Base-by-base conservation (phyloP, 305 asterid species). In the Fraxinus dipetala region DNA sequence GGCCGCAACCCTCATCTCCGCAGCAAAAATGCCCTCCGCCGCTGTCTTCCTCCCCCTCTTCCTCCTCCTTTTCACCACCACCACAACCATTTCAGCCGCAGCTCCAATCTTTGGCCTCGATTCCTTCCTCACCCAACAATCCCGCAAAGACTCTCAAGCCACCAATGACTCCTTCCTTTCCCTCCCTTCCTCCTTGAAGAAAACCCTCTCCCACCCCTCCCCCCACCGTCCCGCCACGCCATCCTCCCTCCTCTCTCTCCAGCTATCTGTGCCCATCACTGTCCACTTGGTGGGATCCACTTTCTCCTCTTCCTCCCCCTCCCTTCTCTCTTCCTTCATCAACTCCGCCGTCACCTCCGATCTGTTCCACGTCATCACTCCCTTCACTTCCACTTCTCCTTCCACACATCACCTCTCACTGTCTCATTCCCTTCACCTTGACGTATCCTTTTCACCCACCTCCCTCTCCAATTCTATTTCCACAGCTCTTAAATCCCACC, bases 301-400 rank as follows among this genome's bases (percentile, higher is more conserved):
- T 40, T 95, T 95, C 91, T n/a, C 91, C 26, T 70, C 95, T 35
- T 85, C 92, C 77, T 89, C 97, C 32, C 88, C 91, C 0, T 73
- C 92, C 76, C 86, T 86, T 54, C 91, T 95, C 76, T 78, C 92
- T 56, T 91, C 96, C 79, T 91, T 91, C 89, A 43, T 95, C 85
- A 11, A 81, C 75, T 91, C 98, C 83, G 84, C 94, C 79, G 70
- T 94, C 86, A 88, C 98, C 85, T 89, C 96, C 90, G 97, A 93
- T 80, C 89, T 75, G 83, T 95, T 89, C 96, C 98, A 93, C 88
- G 97, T 93, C 88, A 95, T 93, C 90, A 87, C 97, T 63, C 97
- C 98, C 7, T 90, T 89, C 85, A 79, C 91, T 78, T 16, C 81
- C 84, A 70, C 38, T 26, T 11, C 86, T 38, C 69, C 86, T 35